phyloP scores from a whole-genome alignment of 495 filamentous ascomycete genomes.

The Parmelia sp. region DNA sequence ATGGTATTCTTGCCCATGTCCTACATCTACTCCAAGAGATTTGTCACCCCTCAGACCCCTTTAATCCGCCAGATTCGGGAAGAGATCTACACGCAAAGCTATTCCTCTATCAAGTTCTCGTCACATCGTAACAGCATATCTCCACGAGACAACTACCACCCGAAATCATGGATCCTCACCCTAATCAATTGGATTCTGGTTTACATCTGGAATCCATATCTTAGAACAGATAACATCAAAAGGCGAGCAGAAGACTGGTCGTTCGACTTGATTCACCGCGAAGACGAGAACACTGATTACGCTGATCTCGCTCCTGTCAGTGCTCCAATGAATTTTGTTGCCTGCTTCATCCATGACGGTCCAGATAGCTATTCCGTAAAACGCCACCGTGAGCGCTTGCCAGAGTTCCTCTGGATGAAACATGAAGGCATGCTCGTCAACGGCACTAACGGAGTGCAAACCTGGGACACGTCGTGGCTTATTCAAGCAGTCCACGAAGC shows the following conservation, averaged over 20 bases:
- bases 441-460: constrained; percentile 94
- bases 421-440: constrained; percentile 88
- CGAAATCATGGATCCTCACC: constrained; percentile 79
- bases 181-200: constrained; percentile 67
- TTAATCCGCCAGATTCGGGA: constrained; percentile 65
- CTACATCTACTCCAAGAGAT: constrained; percentile 76
- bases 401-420: constrained; percentile 91
- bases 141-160: constrained; percentile 80
- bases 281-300: constrained; percentile 88
- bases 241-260: constrained; percentile 68
- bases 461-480: constrained; percentile 88
- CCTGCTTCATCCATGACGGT: constrained; percentile 77
- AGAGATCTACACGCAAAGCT: constrained; percentile 79
- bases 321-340: constrained; percentile 77
- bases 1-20: constrained; percentile 89
- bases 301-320: constrained; percentile 85
- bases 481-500: constrained; percentile 76
- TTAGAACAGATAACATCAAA: constrained; percentile 52
- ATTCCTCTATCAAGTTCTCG: constrained; percentile 68
- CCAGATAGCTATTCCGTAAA: constrained; percentile 67
- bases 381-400: constrained; percentile 69
- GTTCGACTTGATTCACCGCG: constrained; percentile 71
- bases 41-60: constrained; percentile 63
- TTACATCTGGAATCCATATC: constrained; percentile 68
- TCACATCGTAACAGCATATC: constrained; percentile 77